Percentiles rank a stretch among this genome's conserved stretches.
Evolutionary conservation across 2,329 filamentous ascomycete genomes (phyloP).

Genomic region (Colletotrichum spaethianum): DNA sequence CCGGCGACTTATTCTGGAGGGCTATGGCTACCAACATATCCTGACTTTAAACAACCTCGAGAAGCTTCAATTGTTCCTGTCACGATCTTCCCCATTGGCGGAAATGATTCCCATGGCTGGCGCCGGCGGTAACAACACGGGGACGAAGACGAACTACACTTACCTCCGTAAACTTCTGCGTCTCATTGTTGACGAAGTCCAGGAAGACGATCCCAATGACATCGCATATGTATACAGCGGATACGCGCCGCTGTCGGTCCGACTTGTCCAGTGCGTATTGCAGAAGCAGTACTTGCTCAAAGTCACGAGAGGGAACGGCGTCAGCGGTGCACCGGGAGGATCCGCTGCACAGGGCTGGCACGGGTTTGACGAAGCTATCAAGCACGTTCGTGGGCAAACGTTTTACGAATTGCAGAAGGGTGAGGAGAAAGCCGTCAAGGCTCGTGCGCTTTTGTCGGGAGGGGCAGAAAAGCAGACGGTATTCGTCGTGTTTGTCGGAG

Average conservation of each 20-base stretch:
- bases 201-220: slow-evolving; percentile 94
- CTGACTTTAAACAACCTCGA: slow-evolving; percentile 91
- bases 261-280: slow-evolving; percentile 91
- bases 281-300: slow-evolving; percentile 89
- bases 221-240: slow-evolving; percentile 98
- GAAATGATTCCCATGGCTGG: slow-evolving; percentile 84
- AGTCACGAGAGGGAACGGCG: slow-evolving; percentile 75
- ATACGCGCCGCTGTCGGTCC: slow-evolving; percentile 92
- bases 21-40: slow-evolving; percentile 95
- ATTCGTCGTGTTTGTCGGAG: slow-evolving; percentile 97
- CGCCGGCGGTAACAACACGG: slow-evolving; percentile 72
- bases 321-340: slow-evolving; percentile 57
- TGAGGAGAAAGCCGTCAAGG: slow-evolving; percentile 92
- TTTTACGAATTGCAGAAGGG: slow-evolving; percentile 95
- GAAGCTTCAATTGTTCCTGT: slow-evolving; percentile 87
- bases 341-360: slow-evolving; percentile 83
- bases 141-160: slow-evolving; percentile 88
- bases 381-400: slow-evolving; percentile 87
- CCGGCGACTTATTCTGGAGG: slow-evolving; percentile 88
- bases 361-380: slow-evolving; percentile 92
- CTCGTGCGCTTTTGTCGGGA: slow-evolving; percentile 85
- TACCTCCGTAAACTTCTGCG: slow-evolving; percentile 88
- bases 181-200: slow-evolving; percentile 95
- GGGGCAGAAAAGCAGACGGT: slow-evolving; percentile 84
- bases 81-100: slow-evolving; percentile 82